Percentiles rank a stretch among this genome's conserved stretches.
phyloP scores from a whole-genome alignment of 331 rosid species.

The Malus hybrid region DNA sequence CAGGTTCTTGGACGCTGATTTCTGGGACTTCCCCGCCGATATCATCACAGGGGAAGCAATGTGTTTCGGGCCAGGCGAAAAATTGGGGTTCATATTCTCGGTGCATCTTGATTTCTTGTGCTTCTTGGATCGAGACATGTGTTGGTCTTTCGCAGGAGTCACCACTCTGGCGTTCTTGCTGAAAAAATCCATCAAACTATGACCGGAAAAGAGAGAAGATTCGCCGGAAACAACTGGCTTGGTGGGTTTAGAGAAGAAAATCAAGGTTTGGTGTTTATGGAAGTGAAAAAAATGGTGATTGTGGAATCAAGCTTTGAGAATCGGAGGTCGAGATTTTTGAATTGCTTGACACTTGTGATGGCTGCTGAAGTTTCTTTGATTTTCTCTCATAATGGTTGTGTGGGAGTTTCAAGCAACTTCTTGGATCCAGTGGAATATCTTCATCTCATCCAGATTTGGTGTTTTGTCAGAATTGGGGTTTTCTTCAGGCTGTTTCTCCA shows the following conservation, averaged over 20 bases:
- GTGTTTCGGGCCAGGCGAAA: slow-evolving; percentile 31
- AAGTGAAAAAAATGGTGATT: background rate
- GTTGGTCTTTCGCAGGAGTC: slow-evolving; percentile 49
- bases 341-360: no score
- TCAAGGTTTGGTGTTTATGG: background rate
- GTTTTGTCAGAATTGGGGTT: no score
- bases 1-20: slow-evolving; percentile 35
- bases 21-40: slow-evolving; percentile 38
- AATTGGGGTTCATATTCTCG: slow-evolving; percentile 67
- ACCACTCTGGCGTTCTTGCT: slow-evolving; percentile 38
- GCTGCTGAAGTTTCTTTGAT: no score
- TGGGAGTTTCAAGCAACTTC: no score
- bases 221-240: slow-evolving; percentile 3
- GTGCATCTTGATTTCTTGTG: slow-evolving; percentile 23
- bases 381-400: no score
- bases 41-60: slow-evolving; percentile 30
- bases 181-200: slow-evolving; percentile 28
- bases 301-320: no score
- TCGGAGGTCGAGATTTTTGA: no score
- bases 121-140: slow-evolving; percentile 37
- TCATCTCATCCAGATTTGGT: no score
- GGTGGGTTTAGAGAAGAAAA: background rate
- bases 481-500: no score
- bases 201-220: background rate
- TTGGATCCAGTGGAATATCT: no score